Percentiles rank a stretch among this genome's conserved stretches.
Conservation (phyloP, 768 basidiomycete genomes). For the Mycena capillaripes region DNA sequence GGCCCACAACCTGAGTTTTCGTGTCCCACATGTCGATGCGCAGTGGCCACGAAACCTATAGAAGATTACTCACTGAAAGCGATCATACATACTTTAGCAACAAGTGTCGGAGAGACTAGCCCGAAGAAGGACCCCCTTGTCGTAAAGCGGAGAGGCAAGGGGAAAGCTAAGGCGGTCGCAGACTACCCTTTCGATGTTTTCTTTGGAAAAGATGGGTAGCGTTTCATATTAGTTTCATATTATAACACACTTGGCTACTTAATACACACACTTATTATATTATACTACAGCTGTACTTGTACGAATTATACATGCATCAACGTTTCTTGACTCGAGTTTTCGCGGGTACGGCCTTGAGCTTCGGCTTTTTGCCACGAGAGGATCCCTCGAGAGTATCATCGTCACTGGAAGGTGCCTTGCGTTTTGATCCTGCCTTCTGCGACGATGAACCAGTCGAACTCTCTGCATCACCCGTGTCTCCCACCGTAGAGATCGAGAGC, state of each 20-base stretch:
- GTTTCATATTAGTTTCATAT: not conserved
- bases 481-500: conserved; percentile 58
- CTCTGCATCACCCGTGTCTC: conserved; percentile 62
- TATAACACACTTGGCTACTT: too few species aligned
- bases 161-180: conserved; percentile 40
- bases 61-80: conserved; percentile 75
- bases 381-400: conserved; percentile 70
- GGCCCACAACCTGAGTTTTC: conserved; percentile 66
- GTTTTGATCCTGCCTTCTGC: conserved; percentile 56
- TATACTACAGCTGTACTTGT: conserved; percentile 24
- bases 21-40: conserved; percentile 76
- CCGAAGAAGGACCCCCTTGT: conserved; percentile 48
- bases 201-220: conserved; percentile 46
- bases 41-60: conserved; percentile 63
- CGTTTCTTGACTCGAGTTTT: conserved; percentile 61
- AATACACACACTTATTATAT: not conserved
- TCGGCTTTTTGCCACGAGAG: conserved; percentile 50
- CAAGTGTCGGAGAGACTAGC: conserved; percentile 61
- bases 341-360: conserved; percentile 47
- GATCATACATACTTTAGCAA: conserved; percentile 65
- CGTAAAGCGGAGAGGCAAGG: conserved; percentile 34
- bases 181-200: conserved; percentile 62
- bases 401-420: conserved; percentile 64
- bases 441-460: conserved; percentile 45
- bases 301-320: conserved; percentile 36